Evolutionary conservation across 495 filamentous ascomycete species (phyloP), one percentile per base, ranked within the genome.

Genomic region (Aspergillus incahuasiensis): DNA sequence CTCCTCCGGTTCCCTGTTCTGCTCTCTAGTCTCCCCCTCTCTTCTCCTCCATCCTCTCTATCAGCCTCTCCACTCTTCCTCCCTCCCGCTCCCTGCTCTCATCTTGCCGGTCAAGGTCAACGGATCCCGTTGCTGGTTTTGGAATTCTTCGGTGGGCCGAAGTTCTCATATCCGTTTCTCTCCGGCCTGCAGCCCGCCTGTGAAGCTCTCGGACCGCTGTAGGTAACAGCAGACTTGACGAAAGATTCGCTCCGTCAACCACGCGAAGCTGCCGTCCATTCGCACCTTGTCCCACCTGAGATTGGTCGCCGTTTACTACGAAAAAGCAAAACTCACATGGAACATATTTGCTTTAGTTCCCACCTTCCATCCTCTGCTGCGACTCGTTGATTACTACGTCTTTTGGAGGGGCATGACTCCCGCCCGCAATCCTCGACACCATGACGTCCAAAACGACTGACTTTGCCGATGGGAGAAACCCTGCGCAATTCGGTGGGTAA

Each of bases 371-470:
- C 38, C 16, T 44, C 34, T 16, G 18, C 21, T 15, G 28, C 41
- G 28, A 45, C n/a, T 55, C 41, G 18, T 39, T 19, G 32, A 55
- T 6, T 22, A 51, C 42, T 42, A 34, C 53, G 40, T 48, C 48
- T 39, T n/a, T 57, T 38, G 61, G 62, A 64, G 62, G 62, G 71
- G 73, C 62, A 76, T 76, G 73, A 59, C 66, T 71, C 64, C 67
- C 71, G 61, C 70, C 47, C 57, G 58, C 58, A 61, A 53, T 60
- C 58, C 62, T 64, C 61, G 63, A 55, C 65, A 69, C 62, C 71
- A 76, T 74, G 71, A 76, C 71, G 73, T 76, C 73, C 71, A 69
- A 71, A 67, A 48, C 60, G 56, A 66, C 67, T 61, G 59, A 64
- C 56, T 67, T 65, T 56, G 57, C 65, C 57, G 58, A 58, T 61